These are phyloP conservation scores for Podosphaera aphanis DNA, from an alignment of 2,329 filamentous ascomycete species.

Conservation along the genomic window DNA sequence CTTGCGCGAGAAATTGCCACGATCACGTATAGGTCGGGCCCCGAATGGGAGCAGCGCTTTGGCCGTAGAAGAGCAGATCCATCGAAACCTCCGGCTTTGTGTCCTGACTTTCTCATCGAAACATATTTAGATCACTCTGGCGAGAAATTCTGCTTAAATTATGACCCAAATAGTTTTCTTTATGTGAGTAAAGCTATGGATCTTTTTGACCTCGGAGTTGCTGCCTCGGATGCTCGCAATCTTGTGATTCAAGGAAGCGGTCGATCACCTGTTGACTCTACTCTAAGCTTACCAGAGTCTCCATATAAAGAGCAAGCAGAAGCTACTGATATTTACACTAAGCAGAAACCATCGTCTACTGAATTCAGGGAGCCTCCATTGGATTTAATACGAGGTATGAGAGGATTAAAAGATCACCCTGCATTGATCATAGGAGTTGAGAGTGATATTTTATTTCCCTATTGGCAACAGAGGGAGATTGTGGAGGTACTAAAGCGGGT, in stretches of 20 bases:
- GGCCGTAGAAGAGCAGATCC: conserved; percentile 69
- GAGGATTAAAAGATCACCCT: conserved; percentile 48
- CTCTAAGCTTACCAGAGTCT: conserved; percentile 54
- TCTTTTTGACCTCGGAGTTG: conserved; percentile 67
- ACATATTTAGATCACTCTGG: conserved; percentile 95
- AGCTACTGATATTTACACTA: conserved; percentile 12
- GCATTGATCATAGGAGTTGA: conserved; percentile 82
- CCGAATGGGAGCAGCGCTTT: conserved; percentile 93
- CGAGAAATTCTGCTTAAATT: conserved; percentile 93
- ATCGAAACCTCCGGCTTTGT: conserved; percentile 71
- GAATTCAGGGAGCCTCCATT: conserved; percentile 29
- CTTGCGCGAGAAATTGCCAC: conserved; percentile 92
- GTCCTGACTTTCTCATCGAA: conserved; percentile 91
- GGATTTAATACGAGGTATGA: conserved; percentile 58
- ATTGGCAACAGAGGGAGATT: conserved; percentile 93
- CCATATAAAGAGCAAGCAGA: conserved; percentile 69
- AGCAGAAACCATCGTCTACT: background rate
- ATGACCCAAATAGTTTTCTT: conserved; percentile 82
- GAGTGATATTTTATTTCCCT: conserved; percentile 88
- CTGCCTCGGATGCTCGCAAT: conserved; percentile 41
- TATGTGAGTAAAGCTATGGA: conserved; percentile 99
- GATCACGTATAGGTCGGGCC: conserved; percentile 86
- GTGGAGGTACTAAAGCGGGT: conserved; percentile 55
- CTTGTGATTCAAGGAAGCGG: conserved; percentile 24
- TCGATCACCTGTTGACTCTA: conserved; percentile 29